Percentiles rank a stretch among this genome's conserved stretches.
Evolutionary conservation across 352 stramenopile genomes (phyloP).

Genomic region (Globisporangium radiosum): DNA sequence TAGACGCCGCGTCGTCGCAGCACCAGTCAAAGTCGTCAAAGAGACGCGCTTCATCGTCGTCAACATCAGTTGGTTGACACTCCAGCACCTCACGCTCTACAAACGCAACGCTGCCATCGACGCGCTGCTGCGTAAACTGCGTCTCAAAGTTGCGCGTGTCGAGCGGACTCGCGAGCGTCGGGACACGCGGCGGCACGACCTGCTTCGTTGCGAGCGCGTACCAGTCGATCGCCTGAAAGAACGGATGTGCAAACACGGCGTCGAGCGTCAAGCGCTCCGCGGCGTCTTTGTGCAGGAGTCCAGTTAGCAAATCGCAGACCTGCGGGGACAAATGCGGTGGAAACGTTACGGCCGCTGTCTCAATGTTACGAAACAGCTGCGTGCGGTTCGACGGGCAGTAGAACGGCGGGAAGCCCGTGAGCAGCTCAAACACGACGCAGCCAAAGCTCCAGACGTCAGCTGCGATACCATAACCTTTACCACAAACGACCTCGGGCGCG

Average conservation of each 20-base stretch:
- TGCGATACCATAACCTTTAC: constrained; percentile 62
- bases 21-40: constrained; percentile 82
- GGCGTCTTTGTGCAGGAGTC: constrained; percentile 57
- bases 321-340: constrained; percentile 83
- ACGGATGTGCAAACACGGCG: constrained; percentile 67
- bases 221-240: constrained; percentile 73
- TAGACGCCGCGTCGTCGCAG: neutral
- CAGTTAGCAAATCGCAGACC: constrained; percentile 48
- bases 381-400: constrained; percentile 87
- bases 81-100: neutral
- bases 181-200: constrained; percentile 52
- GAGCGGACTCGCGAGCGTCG: constrained; percentile 29
- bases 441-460: constrained; percentile 87
- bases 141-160: constrained; percentile 76
- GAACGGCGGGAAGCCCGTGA: constrained; percentile 88
- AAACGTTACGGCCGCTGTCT: constrained; percentile 88
- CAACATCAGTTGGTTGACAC: neutral
- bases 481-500: constrained; percentile 71
- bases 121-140: constrained; percentile 65
- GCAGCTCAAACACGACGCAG: constrained; percentile 83
- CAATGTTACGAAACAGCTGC: constrained; percentile 96
- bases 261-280: constrained; percentile 51
- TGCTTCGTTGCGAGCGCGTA: constrained; percentile 71
- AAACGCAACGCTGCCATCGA: constrained; percentile 53
- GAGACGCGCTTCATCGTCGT: constrained; percentile 26